Percentiles rank a stretch among this genome's conserved stretches.
Evolutionary conservation across 768 basidiomycete species (phyloP).

Genomic region (Boletus insuetus): DNA sequence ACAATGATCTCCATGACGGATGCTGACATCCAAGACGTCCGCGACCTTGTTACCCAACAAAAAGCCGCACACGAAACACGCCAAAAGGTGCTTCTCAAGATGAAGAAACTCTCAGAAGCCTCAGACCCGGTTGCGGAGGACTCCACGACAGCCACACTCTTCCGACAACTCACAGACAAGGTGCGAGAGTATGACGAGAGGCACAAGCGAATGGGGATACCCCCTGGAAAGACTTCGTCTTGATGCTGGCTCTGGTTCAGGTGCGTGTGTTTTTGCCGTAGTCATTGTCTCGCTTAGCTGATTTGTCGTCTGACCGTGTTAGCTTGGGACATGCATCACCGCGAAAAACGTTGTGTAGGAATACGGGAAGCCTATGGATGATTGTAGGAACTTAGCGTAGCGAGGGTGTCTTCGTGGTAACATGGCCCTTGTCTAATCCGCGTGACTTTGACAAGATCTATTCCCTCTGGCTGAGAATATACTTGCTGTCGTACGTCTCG

Average conservation of each 20-base stretch:
- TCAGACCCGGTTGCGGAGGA: slow-evolving; percentile 8
- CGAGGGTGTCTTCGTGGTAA: too few species aligned
- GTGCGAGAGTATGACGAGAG: slow-evolving; percentile 27
- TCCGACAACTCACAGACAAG: slow-evolving; percentile 21
- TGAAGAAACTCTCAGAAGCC: slow-evolving; percentile 45
- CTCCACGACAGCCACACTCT: slow-evolving; percentile 7
- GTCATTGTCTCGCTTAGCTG: background rate
- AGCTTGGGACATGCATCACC: too few species aligned
- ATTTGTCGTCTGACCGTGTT: too few species aligned
- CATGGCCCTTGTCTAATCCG: too few species aligned
- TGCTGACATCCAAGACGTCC: slow-evolving; percentile 74
- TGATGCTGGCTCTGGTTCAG: background rate
- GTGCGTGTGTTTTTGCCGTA: background rate
- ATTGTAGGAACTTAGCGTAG: too few species aligned
- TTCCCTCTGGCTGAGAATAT: too few species aligned
- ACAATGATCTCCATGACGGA: slow-evolving; percentile 77
- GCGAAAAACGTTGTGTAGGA: background rate
- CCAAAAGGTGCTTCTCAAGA: slow-evolving; percentile 41
- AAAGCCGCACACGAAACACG: slow-evolving; percentile 41
- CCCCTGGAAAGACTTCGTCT: slow-evolving; percentile 24
- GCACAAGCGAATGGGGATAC: slow-evolving; percentile 27
- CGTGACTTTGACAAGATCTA: too few species aligned
- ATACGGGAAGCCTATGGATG: background rate
- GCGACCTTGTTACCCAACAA: slow-evolving; percentile 54
- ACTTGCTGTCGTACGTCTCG: too few species aligned